These are phyloP conservation scores for Raddia distichophylla DNA, from an alignment of 176 grass and related monocot genomes.

Conservation along the genomic window DNA sequence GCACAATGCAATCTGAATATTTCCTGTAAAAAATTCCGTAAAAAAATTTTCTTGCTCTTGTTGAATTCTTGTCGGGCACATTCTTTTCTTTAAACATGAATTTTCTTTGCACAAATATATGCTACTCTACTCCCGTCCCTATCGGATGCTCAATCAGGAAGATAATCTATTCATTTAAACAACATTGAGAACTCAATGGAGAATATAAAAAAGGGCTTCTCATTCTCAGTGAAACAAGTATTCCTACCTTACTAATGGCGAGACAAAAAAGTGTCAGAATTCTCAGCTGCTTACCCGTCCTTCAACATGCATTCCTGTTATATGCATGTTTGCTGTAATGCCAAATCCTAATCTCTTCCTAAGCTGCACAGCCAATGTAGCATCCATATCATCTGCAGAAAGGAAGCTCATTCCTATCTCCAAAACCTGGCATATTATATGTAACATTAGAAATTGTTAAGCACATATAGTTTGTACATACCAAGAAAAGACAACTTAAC, in stretches of 20 bases:
- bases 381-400: constrained; percentile 92
- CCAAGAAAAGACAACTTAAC: not conserved
- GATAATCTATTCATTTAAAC: not conserved
- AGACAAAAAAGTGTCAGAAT: not conserved
- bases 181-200: not conserved
- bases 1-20: not conserved
- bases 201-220: constrained; percentile 10
- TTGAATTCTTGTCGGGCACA: not conserved
- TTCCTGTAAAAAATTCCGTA: no score
- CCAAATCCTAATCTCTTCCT: constrained; percentile 95
- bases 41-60: not conserved
- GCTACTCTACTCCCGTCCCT: not conserved
- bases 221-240: constrained; percentile 11
- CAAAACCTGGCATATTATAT: constrained; percentile 65
- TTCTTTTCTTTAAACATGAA: not conserved
- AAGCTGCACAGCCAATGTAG: constrained; percentile 79
- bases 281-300: constrained; percentile 62
- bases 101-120: constrained; percentile 13
- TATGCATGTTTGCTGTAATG: constrained; percentile 90
- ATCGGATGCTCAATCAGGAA: not conserved
- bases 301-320: constrained; percentile 97
- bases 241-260: not conserved
- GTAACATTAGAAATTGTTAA: not conserved
- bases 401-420: constrained; percentile 97
- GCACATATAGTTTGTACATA: not conserved